phyloP scores from a whole-genome alignment of 257 asterid species.

The Euphrasia confusa region DNA sequence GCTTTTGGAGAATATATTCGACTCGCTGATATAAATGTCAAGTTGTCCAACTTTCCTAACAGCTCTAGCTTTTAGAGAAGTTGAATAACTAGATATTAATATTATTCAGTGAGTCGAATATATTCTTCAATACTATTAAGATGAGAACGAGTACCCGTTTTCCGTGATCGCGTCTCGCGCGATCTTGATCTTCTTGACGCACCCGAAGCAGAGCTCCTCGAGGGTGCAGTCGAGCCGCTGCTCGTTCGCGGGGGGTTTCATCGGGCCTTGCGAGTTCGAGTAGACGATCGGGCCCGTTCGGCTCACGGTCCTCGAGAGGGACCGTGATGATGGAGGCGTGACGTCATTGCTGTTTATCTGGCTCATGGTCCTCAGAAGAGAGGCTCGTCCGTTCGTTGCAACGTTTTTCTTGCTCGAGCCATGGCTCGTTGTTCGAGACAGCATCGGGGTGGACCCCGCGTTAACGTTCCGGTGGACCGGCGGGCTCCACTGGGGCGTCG shows the following conservation, averaged over 20 bases:
- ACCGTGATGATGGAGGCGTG: too few species aligned
- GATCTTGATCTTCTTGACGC: conserved; percentile 53
- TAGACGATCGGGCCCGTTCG: conserved; percentile 44
- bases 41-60: too few species aligned
- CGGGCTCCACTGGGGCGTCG: conserved; percentile 39
- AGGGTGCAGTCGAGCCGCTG: conserved; percentile 64
- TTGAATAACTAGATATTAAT: too few species aligned
- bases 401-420: conserved; percentile 25
- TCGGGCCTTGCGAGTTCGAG: conserved; percentile 48
- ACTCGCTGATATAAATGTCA: too few species aligned
- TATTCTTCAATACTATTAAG: too few species aligned
- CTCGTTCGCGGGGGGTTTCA: conserved; percentile 56
- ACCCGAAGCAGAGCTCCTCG: conserved; percentile 76
- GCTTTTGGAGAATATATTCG: too few species aligned
- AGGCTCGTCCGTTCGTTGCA: conserved; percentile 21
- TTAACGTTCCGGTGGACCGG: conserved; percentile 24
- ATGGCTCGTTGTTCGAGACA: conserved; percentile 19
- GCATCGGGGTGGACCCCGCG: conserved; percentile 17
- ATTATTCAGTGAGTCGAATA: too few species aligned
- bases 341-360: too few species aligned
- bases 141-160: conserved; percentile 35
- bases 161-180: conserved; percentile 41
- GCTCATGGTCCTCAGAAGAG: conserved; percentile 34
- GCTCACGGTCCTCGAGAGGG: conserved; percentile 40
- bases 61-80: too few species aligned